Conservation (phyloP, 2,329 filamentous ascomycete genomes). For the Xylaria multiplex region DNA sequence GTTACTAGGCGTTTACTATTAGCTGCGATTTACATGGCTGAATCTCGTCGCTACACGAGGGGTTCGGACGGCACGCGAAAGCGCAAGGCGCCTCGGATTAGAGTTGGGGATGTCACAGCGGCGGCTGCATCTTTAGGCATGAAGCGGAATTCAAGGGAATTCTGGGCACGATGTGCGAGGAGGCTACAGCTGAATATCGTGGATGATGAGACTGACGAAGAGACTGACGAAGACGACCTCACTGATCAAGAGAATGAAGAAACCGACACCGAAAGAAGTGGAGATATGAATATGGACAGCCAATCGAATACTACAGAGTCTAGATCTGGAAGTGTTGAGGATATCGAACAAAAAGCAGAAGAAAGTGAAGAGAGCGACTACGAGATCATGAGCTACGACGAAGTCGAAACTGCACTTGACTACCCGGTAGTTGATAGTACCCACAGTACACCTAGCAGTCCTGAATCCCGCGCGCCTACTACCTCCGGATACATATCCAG, state of each 20-base stretch:
- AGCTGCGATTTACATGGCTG: slow-evolving; percentile 74
- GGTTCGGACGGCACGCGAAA: slow-evolving; percentile 35
- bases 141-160: slow-evolving; percentile 50
- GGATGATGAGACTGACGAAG: slow-evolving; percentile 51
- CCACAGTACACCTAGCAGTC: slow-evolving; percentile 6
- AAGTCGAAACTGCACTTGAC: slow-evolving; percentile 56
- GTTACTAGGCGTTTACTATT: slow-evolving; percentile 77
- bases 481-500: slow-evolving; percentile 21
- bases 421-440: slow-evolving; percentile 18
- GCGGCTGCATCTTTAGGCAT: slow-evolving; percentile 61
- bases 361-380: slow-evolving; percentile 40
- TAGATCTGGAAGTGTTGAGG: neutral
- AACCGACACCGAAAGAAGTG: slow-evolving; percentile 4
- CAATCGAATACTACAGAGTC: neutral
- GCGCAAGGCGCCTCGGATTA: slow-evolving; percentile 50
- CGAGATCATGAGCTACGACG: slow-evolving; percentile 54
- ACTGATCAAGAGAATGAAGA: slow-evolving; percentile 21
- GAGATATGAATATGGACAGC: slow-evolving; percentile 14
- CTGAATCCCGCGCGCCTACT: slow-evolving; percentile 8
- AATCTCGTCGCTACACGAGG: slow-evolving; percentile 71
- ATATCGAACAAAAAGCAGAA: slow-evolving; percentile 33
- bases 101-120: slow-evolving; percentile 59
- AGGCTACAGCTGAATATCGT: slow-evolving; percentile 61
- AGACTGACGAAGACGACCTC: slow-evolving; percentile 47
- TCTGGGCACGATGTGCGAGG: slow-evolving; percentile 61